These are phyloP conservation scores for Corymbia calophylla DNA, from an alignment of 441 rosid genomes.

Conservation along the genomic window DNA sequence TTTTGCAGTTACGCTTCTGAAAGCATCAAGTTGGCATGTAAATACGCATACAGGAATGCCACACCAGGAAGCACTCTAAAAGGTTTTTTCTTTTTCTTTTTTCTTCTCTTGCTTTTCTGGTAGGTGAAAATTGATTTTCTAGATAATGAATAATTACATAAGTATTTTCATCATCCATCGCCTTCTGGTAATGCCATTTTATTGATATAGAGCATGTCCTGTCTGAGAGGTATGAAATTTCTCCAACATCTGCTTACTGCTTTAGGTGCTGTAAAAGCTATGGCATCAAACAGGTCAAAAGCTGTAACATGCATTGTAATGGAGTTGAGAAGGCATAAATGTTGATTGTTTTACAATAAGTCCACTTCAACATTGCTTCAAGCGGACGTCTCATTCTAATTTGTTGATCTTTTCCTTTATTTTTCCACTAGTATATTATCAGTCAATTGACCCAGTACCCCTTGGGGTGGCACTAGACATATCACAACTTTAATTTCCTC, in stretches of 20 bases:
- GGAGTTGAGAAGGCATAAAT: neutral
- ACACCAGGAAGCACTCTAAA: conserved; percentile 73
- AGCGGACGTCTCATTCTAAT: neutral
- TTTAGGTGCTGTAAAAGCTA: neutral
- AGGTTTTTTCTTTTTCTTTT: conserved; percentile 34
- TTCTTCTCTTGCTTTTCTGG: neutral
- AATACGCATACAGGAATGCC: conserved; percentile 73
- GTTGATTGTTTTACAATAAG: neutral
- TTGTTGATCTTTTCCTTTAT: neutral
- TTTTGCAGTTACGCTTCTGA: conserved; percentile 74
- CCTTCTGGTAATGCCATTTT: neutral
- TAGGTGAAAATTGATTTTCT: neutral
- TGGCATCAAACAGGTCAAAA: neutral
- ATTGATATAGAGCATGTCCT: neutral
- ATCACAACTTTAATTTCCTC: neutral
- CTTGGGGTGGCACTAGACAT: neutral
- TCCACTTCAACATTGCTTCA: neutral
- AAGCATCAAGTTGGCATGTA: conserved; percentile 81
- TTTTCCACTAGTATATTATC: neutral
- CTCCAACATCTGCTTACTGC: neutral
- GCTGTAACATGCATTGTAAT: neutral
- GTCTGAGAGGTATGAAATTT: neutral
- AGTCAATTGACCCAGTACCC: neutral
- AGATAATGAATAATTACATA: neutral
- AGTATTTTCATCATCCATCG: neutral